These are phyloP conservation scores for Amanita subjunquillea DNA, from an alignment of 768 basidiomycete species.

Conservation along the genomic window DNA sequence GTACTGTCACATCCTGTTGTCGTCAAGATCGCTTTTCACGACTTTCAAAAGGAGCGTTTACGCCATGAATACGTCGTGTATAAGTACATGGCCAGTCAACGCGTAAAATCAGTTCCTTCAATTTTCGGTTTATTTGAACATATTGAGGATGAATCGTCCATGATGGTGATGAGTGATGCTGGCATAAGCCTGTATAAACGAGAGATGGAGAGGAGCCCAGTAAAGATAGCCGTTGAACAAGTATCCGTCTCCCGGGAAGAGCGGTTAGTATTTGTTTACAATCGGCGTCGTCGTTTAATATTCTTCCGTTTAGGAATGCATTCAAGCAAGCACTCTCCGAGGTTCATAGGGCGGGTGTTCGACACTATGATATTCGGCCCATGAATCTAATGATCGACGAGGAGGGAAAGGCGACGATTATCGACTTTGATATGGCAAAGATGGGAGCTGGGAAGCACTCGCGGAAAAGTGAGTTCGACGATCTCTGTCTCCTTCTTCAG, in stretches of 20 bases:
- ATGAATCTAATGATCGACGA: neutral
- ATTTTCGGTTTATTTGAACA: neutral
- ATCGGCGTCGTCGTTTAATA: too few relatives aligned
- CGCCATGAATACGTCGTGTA: neutral
- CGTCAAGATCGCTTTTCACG: neutral
- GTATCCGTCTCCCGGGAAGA: neutral
- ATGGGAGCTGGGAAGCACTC: constrained; percentile 1
- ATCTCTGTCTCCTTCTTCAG: neutral
- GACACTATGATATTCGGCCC: neutral
- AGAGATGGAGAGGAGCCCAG: neutral
- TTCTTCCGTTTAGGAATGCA: neutral
- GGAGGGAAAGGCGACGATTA: neutral
- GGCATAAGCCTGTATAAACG: neutral
- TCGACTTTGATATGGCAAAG: constrained; percentile 1
- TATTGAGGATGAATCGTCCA: neutral
- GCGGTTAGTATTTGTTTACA: neutral
- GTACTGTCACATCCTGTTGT: neutral
- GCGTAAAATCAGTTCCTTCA: neutral
- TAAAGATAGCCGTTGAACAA: neutral
- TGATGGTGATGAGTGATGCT: neutral
- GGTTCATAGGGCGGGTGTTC: neutral
- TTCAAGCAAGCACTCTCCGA: neutral
- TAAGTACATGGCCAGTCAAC: neutral
- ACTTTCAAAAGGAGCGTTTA: neutral
- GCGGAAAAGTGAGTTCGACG: neutral